A percentile compares a stretch with the other conserved stretches of the same genome.
phyloP scores from a whole-genome alignment of 176 grass and related monocot genomes.

The Alloteropsis semialata region DNA sequence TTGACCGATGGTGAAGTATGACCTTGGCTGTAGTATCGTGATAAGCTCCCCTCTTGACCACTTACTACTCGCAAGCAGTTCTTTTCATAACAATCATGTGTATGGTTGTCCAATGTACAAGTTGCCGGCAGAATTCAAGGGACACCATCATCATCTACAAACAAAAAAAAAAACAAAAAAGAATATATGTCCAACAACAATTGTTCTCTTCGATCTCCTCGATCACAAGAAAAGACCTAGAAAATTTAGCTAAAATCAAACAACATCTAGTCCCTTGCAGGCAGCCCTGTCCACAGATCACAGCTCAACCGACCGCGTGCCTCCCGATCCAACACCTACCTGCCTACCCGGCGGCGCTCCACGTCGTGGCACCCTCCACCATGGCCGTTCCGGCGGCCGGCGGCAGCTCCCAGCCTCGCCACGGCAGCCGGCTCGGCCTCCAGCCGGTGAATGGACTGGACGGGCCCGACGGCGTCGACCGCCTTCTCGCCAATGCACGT shows the following conservation, averaged over 20 bases:
- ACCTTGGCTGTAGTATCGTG: not conserved
- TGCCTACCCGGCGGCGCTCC: not conserved
- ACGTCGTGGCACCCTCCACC: not conserved
- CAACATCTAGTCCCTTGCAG: slow-evolving; percentile 1
- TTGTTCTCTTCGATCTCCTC: not conserved
- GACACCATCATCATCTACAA: not conserved
- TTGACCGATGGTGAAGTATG: not conserved
- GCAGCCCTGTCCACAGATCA: not conserved
- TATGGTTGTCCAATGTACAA: not conserved
- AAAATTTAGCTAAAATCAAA: slow-evolving; percentile 2
- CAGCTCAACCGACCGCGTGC: not conserved
- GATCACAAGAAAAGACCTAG: not conserved
- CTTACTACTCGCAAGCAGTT: not conserved
- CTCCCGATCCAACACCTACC: not conserved
- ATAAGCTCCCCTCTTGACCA: not conserved
- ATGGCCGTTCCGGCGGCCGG: not conserved
- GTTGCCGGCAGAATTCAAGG: not conserved
- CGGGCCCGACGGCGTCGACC: not conserved
- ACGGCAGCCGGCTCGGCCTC: not conserved
- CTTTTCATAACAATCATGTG: not conserved
- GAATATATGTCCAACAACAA: not conserved
- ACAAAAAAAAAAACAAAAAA: not conserved
- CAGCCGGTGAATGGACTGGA: not conserved
- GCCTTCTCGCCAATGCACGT: slow-evolving; percentile 27
- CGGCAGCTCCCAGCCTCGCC: not conserved